phyloP scores from a whole-genome alignment of 768 basidiomycete species.

The Podaxis sp. region DNA sequence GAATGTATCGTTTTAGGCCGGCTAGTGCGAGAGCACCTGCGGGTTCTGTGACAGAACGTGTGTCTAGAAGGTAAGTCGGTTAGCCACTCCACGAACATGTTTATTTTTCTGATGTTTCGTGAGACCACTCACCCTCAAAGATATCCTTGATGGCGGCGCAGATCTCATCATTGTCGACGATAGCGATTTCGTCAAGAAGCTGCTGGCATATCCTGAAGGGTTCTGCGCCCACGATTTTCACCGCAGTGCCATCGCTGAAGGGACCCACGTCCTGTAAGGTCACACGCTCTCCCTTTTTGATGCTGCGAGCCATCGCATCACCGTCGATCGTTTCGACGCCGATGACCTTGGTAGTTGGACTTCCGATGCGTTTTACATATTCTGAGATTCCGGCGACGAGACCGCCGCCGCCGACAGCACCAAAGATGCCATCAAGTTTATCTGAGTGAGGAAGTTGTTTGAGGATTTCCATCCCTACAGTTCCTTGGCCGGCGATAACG shows the following conservation, averaged over 20 bases:
- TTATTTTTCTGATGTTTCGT: neutral
- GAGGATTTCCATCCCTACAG: slow-evolving; percentile 90
- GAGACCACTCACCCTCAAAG: slow-evolving; percentile 73
- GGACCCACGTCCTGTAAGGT: slow-evolving; percentile 89
- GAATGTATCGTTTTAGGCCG: slow-evolving; percentile 85
- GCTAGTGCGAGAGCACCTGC: slow-evolving; percentile 93
- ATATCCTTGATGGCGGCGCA: slow-evolving; percentile 99
- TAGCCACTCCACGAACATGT: neutral
- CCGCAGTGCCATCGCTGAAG: slow-evolving; percentile 97
- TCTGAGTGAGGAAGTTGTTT: slow-evolving; percentile 83
- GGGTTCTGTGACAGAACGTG: slow-evolving; percentile 94
- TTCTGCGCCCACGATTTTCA: slow-evolving; percentile 93
- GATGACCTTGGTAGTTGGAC: slow-evolving; percentile 73
- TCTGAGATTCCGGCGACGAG: slow-evolving; percentile 86
- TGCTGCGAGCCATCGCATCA: slow-evolving; percentile 87
- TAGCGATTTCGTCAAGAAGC: slow-evolving; percentile 77
- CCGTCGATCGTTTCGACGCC: slow-evolving; percentile 96
- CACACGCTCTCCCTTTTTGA: slow-evolving; percentile 79
- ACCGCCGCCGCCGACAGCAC: slow-evolving; percentile 92
- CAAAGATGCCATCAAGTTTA: slow-evolving; percentile 80
- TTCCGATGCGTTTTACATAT: slow-evolving; percentile 92
- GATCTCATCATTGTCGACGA: slow-evolving; percentile 92
- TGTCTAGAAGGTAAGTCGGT: slow-evolving; percentile 52
- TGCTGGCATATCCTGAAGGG: slow-evolving; percentile 90
- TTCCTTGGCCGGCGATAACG: slow-evolving; percentile 97